phyloP scores from a whole-genome alignment of 768 basidiomycete species.

The Pisolithus orientalis region DNA sequence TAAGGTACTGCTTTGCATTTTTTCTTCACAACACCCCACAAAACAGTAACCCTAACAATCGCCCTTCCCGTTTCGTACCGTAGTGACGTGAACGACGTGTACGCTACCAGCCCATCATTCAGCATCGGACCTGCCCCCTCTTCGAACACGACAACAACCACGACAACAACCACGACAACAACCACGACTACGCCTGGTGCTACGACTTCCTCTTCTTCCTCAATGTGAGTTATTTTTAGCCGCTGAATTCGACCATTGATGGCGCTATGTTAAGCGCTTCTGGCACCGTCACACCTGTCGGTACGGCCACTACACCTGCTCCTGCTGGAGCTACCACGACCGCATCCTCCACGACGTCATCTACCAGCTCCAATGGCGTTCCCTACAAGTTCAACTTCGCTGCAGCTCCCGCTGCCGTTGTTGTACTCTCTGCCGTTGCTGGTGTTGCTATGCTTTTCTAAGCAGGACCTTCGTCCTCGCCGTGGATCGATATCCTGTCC shows the following conservation, averaged over 20 bases:
- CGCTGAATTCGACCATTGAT: background rate
- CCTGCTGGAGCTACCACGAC: constrained; percentile 1
- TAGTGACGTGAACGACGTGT: constrained; percentile 42
- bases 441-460: constrained; percentile 46
- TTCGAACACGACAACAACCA: background rate
- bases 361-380: constrained; percentile 16
- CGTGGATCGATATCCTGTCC: too few species aligned
- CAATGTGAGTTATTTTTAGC: constrained; percentile 6
- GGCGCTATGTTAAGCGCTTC: background rate
- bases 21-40: background rate
- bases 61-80: background rate
- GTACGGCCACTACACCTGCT: constrained; percentile 9
- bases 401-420: constrained; percentile 28
- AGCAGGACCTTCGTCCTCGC: constrained; percentile 1
- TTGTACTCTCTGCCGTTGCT: constrained; percentile 40
- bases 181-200: constrained; percentile 13
- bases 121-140: constrained; percentile 25
- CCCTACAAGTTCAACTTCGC: constrained; percentile 29
- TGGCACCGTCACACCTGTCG: background rate
- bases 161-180: too few species aligned
- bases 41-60: background rate
- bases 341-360: constrained; percentile 14
- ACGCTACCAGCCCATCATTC: constrained; percentile 35
- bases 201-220: constrained; percentile 2
- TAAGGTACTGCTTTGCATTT: constrained; percentile 23